Conservation (phyloP, 176 grass and related monocot species). For the Leersia perrieri region DNA sequence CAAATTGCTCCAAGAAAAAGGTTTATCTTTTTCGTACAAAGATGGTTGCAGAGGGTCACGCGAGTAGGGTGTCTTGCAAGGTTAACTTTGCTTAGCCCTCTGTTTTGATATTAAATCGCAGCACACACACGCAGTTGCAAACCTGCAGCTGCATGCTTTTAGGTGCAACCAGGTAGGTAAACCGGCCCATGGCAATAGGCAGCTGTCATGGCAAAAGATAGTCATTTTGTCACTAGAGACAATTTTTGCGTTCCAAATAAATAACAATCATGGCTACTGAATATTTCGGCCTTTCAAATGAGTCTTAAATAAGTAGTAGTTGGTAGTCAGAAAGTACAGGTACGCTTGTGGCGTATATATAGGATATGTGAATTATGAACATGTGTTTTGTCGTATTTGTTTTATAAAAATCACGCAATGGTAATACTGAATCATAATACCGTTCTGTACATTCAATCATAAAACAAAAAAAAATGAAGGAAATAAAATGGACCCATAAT, state of each 20-base stretch:
- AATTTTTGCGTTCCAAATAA: not conserved
- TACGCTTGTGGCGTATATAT: not conserved
- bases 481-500: not conserved
- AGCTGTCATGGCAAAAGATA: not conserved
- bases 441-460: too few relatives aligned
- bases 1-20: not conserved
- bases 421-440: not conserved
- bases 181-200: not conserved
- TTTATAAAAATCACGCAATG: not conserved
- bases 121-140: not conserved
- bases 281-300: not conserved
- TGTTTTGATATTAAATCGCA: not conserved
- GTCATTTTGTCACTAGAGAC: too few relatives aligned
- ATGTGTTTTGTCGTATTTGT: not conserved
- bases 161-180: conserved; percentile 9
- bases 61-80: not conserved
- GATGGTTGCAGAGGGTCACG: not conserved
- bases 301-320: not conserved
- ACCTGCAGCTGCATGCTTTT: not conserved
- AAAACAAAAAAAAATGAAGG: not conserved
- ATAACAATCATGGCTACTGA: not conserved
- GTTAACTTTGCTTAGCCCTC: not conserved
- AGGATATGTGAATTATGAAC: not conserved
- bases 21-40: not conserved
- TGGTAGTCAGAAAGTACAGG: not conserved